Conservation (phyloP, 768 basidiomycete species). For the Dendrothele bispora region DNA sequence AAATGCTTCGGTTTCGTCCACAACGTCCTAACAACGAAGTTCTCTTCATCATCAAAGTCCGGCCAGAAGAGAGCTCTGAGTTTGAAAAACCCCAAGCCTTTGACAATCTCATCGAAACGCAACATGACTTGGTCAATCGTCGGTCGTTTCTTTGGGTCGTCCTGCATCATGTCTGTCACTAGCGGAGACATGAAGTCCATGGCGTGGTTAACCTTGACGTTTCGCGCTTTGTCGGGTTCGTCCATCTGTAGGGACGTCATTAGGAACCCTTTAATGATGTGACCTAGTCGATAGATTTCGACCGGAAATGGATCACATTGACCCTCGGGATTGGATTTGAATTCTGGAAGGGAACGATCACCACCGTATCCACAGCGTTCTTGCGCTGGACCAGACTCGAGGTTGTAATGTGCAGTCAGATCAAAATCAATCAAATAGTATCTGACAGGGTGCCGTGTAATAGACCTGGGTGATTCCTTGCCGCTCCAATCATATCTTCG, state of each 20-base stretch:
- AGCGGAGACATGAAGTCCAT: slow-evolving; percentile 13
- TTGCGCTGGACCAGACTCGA: not conserved
- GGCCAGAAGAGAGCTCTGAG: no score
- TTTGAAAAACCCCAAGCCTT: not conserved
- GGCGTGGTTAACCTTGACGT: no score
- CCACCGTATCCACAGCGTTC: not conserved
- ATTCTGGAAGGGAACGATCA: not conserved
- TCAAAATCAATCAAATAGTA: not conserved
- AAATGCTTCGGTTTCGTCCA: no score
- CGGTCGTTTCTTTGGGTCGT: slow-evolving; percentile 10
- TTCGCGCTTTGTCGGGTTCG: no score
- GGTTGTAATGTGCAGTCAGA: not conserved
- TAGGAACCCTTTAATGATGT: not conserved
- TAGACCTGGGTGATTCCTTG: slow-evolving; percentile 17
- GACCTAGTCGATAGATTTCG: not conserved
- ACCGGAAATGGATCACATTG: not conserved
- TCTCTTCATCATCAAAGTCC: no score
- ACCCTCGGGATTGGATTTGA: not conserved
- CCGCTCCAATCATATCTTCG: slow-evolving; percentile 2
- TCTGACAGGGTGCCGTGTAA: slow-evolving; percentile 24
- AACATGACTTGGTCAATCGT: slow-evolving; percentile 12
- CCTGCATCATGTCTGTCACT: slow-evolving; percentile 5
- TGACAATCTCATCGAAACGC: slow-evolving; percentile 8
- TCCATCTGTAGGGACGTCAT: no score
- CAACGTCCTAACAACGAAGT: no score